Evolutionary conservation across 768 basidiomycete genomes (phyloP).

Genomic region (Coprinopsis sp.): DNA sequence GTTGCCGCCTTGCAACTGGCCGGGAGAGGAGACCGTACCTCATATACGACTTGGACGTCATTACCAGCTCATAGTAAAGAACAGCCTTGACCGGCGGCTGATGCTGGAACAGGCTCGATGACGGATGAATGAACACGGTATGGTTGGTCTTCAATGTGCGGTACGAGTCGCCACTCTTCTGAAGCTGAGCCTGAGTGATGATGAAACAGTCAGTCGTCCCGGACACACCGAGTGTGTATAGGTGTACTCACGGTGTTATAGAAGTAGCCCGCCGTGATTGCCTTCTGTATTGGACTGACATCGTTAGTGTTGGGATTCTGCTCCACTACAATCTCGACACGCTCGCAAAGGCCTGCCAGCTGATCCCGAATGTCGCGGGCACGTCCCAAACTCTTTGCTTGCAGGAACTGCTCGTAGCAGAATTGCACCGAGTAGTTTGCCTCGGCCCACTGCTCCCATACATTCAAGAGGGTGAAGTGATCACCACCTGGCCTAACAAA

Average conservation of each 20-base stretch:
- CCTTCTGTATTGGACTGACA: slow-evolving; percentile 91
- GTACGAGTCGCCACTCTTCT: slow-evolving; percentile 96
- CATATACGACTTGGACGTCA: slow-evolving; percentile 97
- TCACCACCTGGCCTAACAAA: slow-evolving; percentile 95
- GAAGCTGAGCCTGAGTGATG: slow-evolving; percentile 72
- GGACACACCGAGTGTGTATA: slow-evolving; percentile 1
- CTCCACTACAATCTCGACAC: slow-evolving; percentile 88
- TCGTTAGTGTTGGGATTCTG: slow-evolving; percentile 91
- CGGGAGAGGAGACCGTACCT: slow-evolving; percentile 38
- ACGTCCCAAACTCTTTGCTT: slow-evolving; percentile 90
- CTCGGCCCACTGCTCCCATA: slow-evolving; percentile 99
- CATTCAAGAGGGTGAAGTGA: slow-evolving; percentile 95
- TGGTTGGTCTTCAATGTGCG: slow-evolving; percentile 94
- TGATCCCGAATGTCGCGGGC: slow-evolving; percentile 97
- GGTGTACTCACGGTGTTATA: slow-evolving; percentile 73
- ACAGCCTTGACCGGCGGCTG: slow-evolving; percentile 91
- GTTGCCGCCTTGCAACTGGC: neutral
- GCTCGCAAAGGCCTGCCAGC: slow-evolving; percentile 90
- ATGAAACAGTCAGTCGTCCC: neutral
- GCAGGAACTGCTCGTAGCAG: slow-evolving; percentile 93
- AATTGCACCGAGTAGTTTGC: slow-evolving; percentile 96
- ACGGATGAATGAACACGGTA: slow-evolving; percentile 95
- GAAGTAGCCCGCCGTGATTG: slow-evolving; percentile 92
- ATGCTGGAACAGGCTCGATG: slow-evolving; percentile 89
- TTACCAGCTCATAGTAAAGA: slow-evolving; percentile 94